phyloP scores from a whole-genome alignment of 495 filamentous ascomycete species.

The Daldinia bambusicola region DNA sequence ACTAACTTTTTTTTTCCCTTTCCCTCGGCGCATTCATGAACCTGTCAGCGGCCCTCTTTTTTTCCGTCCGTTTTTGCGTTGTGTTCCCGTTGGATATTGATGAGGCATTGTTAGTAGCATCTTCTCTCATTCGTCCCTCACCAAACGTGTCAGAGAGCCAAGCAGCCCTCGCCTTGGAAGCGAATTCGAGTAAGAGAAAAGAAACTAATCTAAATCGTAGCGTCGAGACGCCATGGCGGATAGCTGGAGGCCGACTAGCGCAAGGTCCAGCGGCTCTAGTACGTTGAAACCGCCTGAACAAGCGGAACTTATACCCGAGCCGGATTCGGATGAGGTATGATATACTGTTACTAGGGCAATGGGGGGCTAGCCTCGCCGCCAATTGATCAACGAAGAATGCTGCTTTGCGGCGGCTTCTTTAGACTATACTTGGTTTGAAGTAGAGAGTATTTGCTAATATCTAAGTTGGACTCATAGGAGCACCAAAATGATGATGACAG shows the following conservation, averaged over 20 bases:
- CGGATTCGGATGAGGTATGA: conserved; percentile 37
- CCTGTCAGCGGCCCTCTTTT: neutral
- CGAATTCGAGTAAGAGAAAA: neutral
- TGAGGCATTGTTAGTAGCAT: neutral
- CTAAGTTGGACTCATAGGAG: conserved; percentile 23
- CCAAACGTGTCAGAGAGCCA: neutral
- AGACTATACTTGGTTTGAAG: neutral
- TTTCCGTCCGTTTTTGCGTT: neutral
- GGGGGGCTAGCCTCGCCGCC: conserved; percentile 5
- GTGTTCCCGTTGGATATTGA: conserved; percentile 1
- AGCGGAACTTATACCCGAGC: conserved; percentile 26
- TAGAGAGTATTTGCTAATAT: conserved; percentile 20
- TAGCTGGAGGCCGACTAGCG: conserved; percentile 19
- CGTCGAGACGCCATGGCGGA: conserved; percentile 30
- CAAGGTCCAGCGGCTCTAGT: conserved; percentile 25
- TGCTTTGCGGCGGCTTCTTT: neutral
- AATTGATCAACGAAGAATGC: conserved; percentile 11
- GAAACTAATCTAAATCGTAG: conserved; percentile 20
- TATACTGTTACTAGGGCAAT: conserved; percentile 3
- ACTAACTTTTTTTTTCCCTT: neutral
- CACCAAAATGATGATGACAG: conserved; percentile 35
- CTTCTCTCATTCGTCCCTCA: neutral
- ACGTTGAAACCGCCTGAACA: conserved; percentile 16
- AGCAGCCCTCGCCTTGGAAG: neutral
- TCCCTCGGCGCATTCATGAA: neutral